Conservation (phyloP, 2,329 filamentous ascomycete species). For the Botrytis hyacinthi region DNA sequence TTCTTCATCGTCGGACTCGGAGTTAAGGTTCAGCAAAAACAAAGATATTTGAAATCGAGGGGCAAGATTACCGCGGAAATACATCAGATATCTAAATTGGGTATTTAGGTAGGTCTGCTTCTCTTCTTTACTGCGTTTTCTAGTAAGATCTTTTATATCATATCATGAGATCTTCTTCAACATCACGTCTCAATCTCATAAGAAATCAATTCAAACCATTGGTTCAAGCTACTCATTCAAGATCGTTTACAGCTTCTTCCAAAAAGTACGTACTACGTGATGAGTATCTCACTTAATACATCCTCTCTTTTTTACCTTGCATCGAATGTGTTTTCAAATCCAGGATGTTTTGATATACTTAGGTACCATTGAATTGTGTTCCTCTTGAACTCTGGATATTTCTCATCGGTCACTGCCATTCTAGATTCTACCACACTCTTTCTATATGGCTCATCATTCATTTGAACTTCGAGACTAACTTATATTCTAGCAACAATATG, state of each 20-base stretch:
- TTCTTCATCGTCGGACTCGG: not conserved
- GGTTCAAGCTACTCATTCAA: not conserved
- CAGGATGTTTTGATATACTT: slow-evolving; percentile 3
- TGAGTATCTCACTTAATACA: slow-evolving; percentile 1
- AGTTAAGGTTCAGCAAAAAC: not conserved
- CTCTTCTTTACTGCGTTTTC: not conserved
- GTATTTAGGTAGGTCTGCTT: not conserved
- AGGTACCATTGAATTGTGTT: not conserved
- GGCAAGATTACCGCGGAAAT: not conserved
- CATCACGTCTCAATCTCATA: slow-evolving; percentile 7
- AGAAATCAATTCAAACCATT: not conserved
- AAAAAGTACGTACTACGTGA: slow-evolving; percentile 5
- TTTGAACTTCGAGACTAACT: not conserved
- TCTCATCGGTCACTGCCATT: not conserved
- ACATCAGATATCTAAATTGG: not conserved
- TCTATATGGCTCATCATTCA: not conserved
- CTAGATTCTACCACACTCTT: not conserved
- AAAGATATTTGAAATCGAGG: not conserved
- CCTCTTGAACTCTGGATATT: not conserved
- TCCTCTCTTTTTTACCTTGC: not conserved
- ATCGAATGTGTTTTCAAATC: not conserved
- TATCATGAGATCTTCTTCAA: slow-evolving; percentile 4
- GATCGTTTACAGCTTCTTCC: not conserved
- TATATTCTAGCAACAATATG: slow-evolving; percentile 38
- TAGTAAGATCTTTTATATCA: not conserved